A percentile compares a stretch with the other conserved stretches of the same genome.
Conservation (phyloP, 257 asterid species). For the Parsonsia alboflavescens region DNA sequence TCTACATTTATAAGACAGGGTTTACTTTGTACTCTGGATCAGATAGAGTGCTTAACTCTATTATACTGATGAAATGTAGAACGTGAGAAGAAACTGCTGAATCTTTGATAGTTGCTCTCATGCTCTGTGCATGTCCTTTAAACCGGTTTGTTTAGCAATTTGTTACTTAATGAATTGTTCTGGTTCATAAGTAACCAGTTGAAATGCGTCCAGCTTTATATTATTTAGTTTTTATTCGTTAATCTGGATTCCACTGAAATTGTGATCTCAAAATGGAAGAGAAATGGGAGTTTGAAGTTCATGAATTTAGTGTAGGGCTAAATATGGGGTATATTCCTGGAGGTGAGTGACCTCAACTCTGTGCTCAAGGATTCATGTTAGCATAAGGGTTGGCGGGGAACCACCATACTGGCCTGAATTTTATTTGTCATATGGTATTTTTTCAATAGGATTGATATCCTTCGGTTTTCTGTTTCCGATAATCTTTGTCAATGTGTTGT, state of each 20-base stretch:
- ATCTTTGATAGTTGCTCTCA: background rate
- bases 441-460: background rate
- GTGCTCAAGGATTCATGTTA: background rate
- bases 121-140: background rate
- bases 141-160: background rate
- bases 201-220: background rate
- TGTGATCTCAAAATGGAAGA: background rate
- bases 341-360: background rate
- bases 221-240: background rate
- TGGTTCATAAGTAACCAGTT: background rate
- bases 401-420: background rate
- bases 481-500: slow-evolving; percentile 9
- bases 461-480: background rate
- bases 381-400: background rate
- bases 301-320: background rate
- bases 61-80: background rate
- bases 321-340: background rate
- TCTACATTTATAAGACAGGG: background rate
- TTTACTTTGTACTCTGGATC: background rate
- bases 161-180: background rate
- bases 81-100: background rate
- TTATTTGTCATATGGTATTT: background rate
- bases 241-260: background rate
- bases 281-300: background rate
- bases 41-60: background rate